Conservation (phyloP, 73 alveolate species). For the Uronychia binucleata region DNA sequence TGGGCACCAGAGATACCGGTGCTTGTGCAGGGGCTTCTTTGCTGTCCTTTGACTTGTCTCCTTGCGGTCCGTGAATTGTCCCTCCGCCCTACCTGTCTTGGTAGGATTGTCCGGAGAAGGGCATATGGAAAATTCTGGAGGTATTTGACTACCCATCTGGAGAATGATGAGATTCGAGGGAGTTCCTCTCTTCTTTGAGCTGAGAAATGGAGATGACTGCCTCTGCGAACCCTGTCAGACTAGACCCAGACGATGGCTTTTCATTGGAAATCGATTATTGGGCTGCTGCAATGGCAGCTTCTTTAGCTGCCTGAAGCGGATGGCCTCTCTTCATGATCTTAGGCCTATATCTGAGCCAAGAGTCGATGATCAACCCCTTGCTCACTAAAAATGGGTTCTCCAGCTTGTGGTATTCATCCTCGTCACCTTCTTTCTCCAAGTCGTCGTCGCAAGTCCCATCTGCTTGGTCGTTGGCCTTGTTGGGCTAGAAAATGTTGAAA, state of each 20-base stretch:
- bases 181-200: constrained; percentile 15
- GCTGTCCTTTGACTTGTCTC: not conserved
- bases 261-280: not conserved
- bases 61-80: not conserved
- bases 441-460: not conserved
- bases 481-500: not conserved
- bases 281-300: not conserved
- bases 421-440: not conserved
- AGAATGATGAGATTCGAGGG: not conserved
- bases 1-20: constrained; percentile 18
- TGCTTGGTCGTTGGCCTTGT: not conserved
- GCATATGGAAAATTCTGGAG: not conserved
- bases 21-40: constrained; percentile 25
- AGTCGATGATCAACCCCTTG: constrained; percentile 35
- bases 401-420: constrained; percentile 8
- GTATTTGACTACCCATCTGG: not conserved
- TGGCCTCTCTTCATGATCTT: constrained; percentile 22
- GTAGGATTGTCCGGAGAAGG: not conserved
- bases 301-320: not conserved
- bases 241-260: not conserved
- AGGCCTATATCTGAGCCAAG: constrained; percentile 56
- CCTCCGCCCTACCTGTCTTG: not conserved
- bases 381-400: constrained; percentile 15
- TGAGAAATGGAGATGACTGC: constrained; percentile 1
- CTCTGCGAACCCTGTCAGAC: constrained; percentile 8